Percentiles rank a stretch among this genome's conserved stretches.
These are phyloP conservation scores for Auxenochlorella pyrenoidosa DNA, from an alignment of 139 green algal species.

Conservation along the genomic window DNA sequence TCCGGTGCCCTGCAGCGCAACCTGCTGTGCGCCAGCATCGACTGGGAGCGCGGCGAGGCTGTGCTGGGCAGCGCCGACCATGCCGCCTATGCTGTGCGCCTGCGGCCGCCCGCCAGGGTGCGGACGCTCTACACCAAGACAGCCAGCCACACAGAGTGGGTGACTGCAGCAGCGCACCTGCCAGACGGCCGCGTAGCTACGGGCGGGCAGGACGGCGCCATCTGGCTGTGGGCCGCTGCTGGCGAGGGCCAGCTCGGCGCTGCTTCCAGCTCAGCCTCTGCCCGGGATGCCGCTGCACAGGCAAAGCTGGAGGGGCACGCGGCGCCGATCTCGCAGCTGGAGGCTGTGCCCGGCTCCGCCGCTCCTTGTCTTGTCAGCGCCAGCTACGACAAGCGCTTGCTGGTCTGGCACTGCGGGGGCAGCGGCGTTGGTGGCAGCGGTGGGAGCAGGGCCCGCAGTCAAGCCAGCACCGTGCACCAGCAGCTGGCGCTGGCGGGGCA, in stretches of 20 bases:
- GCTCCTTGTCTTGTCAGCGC: conserved; percentile 37
- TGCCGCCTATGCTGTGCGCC: conserved; percentile 76
- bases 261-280: background rate
- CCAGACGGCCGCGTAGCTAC: conserved; percentile 72
- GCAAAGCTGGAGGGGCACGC: conserved; percentile 59
- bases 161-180: conserved; percentile 65
- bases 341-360: background rate
- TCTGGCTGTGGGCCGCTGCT: conserved; percentile 77
- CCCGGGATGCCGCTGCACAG: too few relatives aligned
- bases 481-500: conserved; percentile 55
- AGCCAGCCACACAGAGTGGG: conserved; percentile 82
- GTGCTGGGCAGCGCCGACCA: conserved; percentile 80
- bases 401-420: conserved; percentile 46
- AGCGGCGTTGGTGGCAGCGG: background rate
- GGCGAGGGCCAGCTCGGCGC: conserved; percentile 37
- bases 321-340: conserved; percentile 61
- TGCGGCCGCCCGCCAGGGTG: conserved; percentile 45
- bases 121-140: conserved; percentile 81
- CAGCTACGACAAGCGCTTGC: conserved; percentile 80
- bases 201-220: conserved; percentile 77
- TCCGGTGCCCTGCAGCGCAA: background rate
- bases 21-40: conserved; percentile 67
- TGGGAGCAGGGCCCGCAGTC: background rate
- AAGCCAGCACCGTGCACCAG: background rate
- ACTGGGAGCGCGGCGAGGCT: conserved; percentile 57